A percentile compares a stretch with the other conserved stretches of the same genome.
Conservation (phyloP, 371 early-diverging fungal species). For the Funneliformis caledonium region DNA sequence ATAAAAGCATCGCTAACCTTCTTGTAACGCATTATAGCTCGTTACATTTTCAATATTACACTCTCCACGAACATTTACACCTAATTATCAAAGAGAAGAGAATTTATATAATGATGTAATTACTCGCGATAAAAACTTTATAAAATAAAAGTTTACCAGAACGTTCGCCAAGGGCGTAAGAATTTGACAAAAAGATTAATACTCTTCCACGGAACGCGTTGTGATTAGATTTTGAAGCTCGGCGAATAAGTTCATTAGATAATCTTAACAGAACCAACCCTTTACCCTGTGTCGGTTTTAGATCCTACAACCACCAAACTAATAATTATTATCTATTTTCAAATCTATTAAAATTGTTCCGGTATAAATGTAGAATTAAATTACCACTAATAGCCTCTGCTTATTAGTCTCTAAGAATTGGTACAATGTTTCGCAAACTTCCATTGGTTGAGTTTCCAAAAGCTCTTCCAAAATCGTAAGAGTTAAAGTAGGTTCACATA, state of each 20-base stretch:
- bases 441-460: conserved; percentile 22
- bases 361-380: neutral
- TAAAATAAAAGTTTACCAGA: conserved; percentile 42
- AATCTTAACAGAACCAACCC: conserved; percentile 61
- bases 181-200: conserved; percentile 62
- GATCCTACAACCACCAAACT: conserved; percentile 40
- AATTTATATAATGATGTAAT: neutral
- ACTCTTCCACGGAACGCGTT: conserved; percentile 62
- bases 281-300: conserved; percentile 59
- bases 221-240: conserved; percentile 60
- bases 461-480: conserved; percentile 21
- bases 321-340: neutral
- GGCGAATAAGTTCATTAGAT: conserved; percentile 64
- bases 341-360: neutral
- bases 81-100: conserved; percentile 34
- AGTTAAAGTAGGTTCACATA: conserved; percentile 16
- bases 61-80: conserved; percentile 66
- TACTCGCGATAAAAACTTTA: neutral
- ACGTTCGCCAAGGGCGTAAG: conserved; percentile 61
- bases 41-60: conserved; percentile 58
- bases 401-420: conserved; percentile 15
- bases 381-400: conserved; percentile 22
- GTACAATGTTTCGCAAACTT: conserved; percentile 21
- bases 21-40: conserved; percentile 32
- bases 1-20: conserved; percentile 10